Evolutionary conservation across 2,329 filamentous ascomycete genomes (phyloP).

Genomic region (Paraphoma chrysanthemicola): DNA sequence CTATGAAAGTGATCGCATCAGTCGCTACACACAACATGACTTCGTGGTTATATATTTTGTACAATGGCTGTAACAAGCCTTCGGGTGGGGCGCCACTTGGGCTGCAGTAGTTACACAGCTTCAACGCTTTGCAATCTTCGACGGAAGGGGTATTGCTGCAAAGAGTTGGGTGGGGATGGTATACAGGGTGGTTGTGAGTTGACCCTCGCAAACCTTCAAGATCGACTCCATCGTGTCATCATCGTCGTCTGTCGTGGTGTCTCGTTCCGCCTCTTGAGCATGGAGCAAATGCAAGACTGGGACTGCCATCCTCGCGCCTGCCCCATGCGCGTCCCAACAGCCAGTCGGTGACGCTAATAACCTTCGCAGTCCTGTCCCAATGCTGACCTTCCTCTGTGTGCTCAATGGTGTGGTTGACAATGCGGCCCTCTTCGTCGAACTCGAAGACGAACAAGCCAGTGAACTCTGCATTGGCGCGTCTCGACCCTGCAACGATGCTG

Average conservation of each 20-base stretch:
- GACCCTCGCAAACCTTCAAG: too few relatives aligned
- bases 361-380: conserved; percentile 83
- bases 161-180: background rate
- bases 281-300: conserved; percentile 51
- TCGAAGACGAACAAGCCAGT: conserved; percentile 94
- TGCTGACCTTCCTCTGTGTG: conserved; percentile 83
- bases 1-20: background rate
- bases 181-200: background rate
- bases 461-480: conserved; percentile 69
- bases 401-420: conserved; percentile 91
- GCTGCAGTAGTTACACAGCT: background rate
- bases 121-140: background rate
- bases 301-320: conserved; percentile 51
- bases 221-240: background rate
- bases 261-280: conserved; percentile 15
- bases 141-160: background rate
- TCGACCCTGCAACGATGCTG: conserved; percentile 62
- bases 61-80: conserved; percentile 20
- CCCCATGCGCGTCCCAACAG: conserved; percentile 78
- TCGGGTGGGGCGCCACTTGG: conserved; percentile 7
- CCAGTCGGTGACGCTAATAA: conserved; percentile 95
- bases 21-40: conserved; percentile 9
- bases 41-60: conserved; percentile 32
- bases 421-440: conserved; percentile 85
- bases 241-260: conserved; percentile 5